Evolutionary conservation across 169 alveolate genomes (phyloP).

Genomic region (Eimeria brunetti): DNA sequence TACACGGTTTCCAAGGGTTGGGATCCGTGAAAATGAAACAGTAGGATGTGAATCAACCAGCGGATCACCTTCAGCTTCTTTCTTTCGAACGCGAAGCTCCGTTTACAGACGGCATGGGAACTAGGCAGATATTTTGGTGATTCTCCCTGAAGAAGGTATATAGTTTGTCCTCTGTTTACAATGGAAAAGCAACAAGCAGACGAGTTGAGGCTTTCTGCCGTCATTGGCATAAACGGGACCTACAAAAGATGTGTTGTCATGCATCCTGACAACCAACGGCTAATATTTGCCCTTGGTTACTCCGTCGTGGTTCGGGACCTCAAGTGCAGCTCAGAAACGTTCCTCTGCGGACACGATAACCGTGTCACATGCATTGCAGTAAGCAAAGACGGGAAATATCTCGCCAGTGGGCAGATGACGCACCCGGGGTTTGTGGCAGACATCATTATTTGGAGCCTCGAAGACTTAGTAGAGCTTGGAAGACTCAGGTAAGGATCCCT

Average conservation of each 20-base stretch:
- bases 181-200: conserved; percentile 28
- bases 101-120: conserved; percentile 10
- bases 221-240: conserved; percentile 73
- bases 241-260: conserved; percentile 88
- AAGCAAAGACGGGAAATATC: conserved; percentile 90
- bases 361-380: conserved; percentile 85
- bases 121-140: background rate
- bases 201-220: conserved; percentile 62
- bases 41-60: background rate
- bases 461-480: conserved; percentile 83
- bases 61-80: background rate
- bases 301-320: conserved; percentile 89
- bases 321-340: conserved; percentile 88
- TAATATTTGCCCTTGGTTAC: conserved; percentile 94
- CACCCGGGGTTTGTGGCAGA: conserved; percentile 94
- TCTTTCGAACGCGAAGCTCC: background rate
- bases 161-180: background rate
- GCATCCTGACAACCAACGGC: conserved; percentile 94
- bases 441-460: conserved; percentile 94
- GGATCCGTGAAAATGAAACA: background rate
- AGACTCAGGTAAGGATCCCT: conserved; percentile 85
- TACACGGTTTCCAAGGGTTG: background rate
- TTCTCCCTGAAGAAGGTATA: background rate
- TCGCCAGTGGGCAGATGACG: conserved; percentile 95
- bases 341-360: conserved; percentile 94